phyloP scores from a whole-genome alignment of 192 early-diverging fungal species.

The Oehlia diaphana region DNA sequence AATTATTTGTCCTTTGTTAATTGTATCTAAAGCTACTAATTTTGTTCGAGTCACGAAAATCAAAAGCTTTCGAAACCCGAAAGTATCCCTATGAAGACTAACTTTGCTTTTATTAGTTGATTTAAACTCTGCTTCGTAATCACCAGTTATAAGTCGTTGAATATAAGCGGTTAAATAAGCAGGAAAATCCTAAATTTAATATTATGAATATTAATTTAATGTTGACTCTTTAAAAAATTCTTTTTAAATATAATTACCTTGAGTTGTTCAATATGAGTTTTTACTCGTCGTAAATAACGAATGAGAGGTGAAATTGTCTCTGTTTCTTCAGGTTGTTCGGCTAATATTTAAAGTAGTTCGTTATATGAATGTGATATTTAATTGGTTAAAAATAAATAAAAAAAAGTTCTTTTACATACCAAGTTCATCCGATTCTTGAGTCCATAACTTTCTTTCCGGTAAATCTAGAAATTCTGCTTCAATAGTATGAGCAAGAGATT shows the following conservation, averaged over 20 bases:
- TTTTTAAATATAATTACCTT: conserved; percentile 35
- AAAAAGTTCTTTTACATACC: conserved; percentile 33
- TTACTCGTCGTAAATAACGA: conserved; percentile 66
- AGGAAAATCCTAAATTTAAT: conserved; percentile 11
- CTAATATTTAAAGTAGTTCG: not conserved
- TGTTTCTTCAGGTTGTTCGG: conserved; percentile 51
- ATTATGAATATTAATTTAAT: not conserved
- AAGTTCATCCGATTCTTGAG: conserved; percentile 67
- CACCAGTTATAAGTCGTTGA: conserved; percentile 15
- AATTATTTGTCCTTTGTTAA: conserved; percentile 65
- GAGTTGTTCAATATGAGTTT: conserved; percentile 50
- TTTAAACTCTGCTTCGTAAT: not conserved
- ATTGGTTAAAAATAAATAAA: not conserved
- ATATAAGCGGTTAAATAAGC: not conserved
- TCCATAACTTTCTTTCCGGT: conserved; percentile 67
- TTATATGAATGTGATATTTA: not conserved
- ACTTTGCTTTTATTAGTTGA: not conserved
- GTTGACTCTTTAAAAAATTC: not conserved
- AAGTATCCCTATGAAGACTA: conserved; percentile 57
- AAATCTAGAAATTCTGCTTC: conserved; percentile 82
- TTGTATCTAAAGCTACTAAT: conserved; percentile 80
- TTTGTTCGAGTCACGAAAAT: conserved; percentile 77
- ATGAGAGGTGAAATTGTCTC: conserved; percentile 50
- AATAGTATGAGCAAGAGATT: conserved; percentile 71
- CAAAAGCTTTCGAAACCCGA: conserved; percentile 89